Base-by-base conservation (phyloP, 2,329 filamentous ascomycete genomes). In the Rutstroemia sydowiana region DNA sequence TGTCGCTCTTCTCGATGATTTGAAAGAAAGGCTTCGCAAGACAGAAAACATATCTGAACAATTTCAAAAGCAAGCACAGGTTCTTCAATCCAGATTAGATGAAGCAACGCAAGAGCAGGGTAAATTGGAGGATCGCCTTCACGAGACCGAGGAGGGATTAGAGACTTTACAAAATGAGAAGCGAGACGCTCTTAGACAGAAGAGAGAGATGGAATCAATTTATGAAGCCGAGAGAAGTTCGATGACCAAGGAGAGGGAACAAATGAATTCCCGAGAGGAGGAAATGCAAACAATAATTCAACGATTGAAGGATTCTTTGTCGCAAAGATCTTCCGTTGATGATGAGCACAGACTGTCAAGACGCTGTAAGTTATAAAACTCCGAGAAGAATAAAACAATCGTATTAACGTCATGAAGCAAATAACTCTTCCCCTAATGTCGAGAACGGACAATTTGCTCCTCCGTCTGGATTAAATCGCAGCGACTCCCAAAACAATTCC, bases 271-370 rank as follows among this genome's bases (percentile, higher is more conserved):
- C 61, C 79, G 85, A 52, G 90, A 96, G 66, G 90, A 95, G 65
- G 90, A 95, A 68, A 84, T 97, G 78, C 88, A 95, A 69, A 76
- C 81, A 53, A 86, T 92, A 50, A 93, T 97, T 64, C 89, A 95
- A 71, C 79, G 92, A 51, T 74, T 98, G 61, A 97, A 96, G 75
- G 91, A 96, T 67, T 86, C 82, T 45, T 74, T 96, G 61, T 85
- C 87, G 47, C 87, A 91, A 70, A 83, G 87, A 67, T 55, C 61
- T n/a, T 85, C 85, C 62, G 68, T 65, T 41, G 71, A 72, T 44
- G 68, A 68, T 28, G 81, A 84, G 62, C 74, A 85, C 65, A 70
- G 73, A 64, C 68, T 80, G 48, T 73, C 81, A 57, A 71, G 84
- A 70, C 71, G 78, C 66, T 75, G 80, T 83, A 68, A 68, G 77